phyloP scores from a whole-genome alignment of 2,329 filamentous ascomycete genomes.

The Alternaria arborescens region DNA sequence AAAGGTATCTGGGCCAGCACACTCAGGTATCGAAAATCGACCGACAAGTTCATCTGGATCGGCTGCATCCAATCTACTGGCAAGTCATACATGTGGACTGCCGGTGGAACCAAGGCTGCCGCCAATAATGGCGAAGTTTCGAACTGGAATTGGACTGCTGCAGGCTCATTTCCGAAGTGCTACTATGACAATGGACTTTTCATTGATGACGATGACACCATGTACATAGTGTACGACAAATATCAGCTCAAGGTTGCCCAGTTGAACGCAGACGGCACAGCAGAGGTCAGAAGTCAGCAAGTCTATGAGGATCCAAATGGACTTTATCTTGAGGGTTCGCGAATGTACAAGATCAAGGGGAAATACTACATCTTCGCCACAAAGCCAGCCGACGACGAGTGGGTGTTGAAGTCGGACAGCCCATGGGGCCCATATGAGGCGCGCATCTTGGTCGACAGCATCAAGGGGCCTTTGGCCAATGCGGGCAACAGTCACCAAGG shows the following conservation, averaged over 20 bases:
- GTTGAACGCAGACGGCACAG: slow-evolving; percentile 59
- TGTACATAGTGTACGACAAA: slow-evolving; percentile 66
- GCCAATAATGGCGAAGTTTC: slow-evolving; percentile 42
- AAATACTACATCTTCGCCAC: slow-evolving; percentile 65
- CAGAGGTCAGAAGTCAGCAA: slow-evolving; percentile 55
- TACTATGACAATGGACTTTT: slow-evolving; percentile 67
- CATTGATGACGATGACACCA: slow-evolving; percentile 67
- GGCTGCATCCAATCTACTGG: slow-evolving; percentile 61
- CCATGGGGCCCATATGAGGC: slow-evolving; percentile 64
- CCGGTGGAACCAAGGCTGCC: slow-evolving; percentile 52
- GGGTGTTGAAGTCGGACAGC: slow-evolving; percentile 60
- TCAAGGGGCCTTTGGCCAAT: slow-evolving; percentile 56
- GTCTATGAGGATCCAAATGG: slow-evolving; percentile 55
- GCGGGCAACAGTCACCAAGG: slow-evolving; percentile 64
- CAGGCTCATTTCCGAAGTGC: slow-evolving; percentile 54
- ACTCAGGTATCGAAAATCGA: slow-evolving; percentile 61
- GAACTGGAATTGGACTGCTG: slow-evolving; percentile 53
- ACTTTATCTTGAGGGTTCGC: slow-evolving; percentile 59
- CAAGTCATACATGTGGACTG: slow-evolving; percentile 64
- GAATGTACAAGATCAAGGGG: slow-evolving; percentile 67
- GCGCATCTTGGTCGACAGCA: slow-evolving; percentile 55
- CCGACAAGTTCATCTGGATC: slow-evolving; percentile 64
- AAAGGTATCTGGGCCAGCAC: slow-evolving; percentile 66
- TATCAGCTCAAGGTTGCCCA: slow-evolving; percentile 61
- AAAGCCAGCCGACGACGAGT: slow-evolving; percentile 57